Base-by-base conservation (phyloP, 768 basidiomycete genomes). In the Lactarius evosmus region DNA sequence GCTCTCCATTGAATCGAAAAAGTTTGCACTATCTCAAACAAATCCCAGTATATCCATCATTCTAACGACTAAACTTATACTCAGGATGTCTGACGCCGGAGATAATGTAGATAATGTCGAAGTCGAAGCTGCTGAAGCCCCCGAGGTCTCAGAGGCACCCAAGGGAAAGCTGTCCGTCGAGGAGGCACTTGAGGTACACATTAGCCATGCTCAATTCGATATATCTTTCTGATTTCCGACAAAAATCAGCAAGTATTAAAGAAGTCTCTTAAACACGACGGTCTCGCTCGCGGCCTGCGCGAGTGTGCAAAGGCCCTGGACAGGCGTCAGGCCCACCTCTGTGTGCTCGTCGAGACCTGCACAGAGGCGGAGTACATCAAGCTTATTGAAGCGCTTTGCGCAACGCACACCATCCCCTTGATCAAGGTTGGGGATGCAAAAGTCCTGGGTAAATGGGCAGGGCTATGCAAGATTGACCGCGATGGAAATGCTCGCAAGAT, bases 351-450 rank as follows among this genome's bases (percentile, higher is more conserved):
- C 75, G 96, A 99, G 86, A 94, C 94, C 62, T 97, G 95, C 84
- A 95, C 91, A 58, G 96, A 98, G 81, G 92, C 95, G 70, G 96
- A 98, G 80, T 98, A 99, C 85, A 92, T 97, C 86, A 98, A 98
- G 83, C 93, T 99, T 82, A 97, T 99, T 70, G 95, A 98, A 81
- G 96, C 96, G 56, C 93, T 99, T 75, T 98, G 96, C 76, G 91
- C 93, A 67, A 95, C 97, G 82, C 95, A 98, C 87, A 96, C 95
- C 79, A 98, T 98, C 82, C 94, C 95, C 83, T 82, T 99, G 69
- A 98, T 99, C 92, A 98, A 98, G 81, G 93, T 95, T 70, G 92
- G 92, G 72, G 96, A 98, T 77, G 90, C 93, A 74, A 99, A 99
- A 81, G 86, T 96, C 69, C 90, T 99, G 73, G 96, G 96, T 38